Conservation (phyloP, 441 rosid genomes). For the Pelargonium myrrhifolium region DNA sequence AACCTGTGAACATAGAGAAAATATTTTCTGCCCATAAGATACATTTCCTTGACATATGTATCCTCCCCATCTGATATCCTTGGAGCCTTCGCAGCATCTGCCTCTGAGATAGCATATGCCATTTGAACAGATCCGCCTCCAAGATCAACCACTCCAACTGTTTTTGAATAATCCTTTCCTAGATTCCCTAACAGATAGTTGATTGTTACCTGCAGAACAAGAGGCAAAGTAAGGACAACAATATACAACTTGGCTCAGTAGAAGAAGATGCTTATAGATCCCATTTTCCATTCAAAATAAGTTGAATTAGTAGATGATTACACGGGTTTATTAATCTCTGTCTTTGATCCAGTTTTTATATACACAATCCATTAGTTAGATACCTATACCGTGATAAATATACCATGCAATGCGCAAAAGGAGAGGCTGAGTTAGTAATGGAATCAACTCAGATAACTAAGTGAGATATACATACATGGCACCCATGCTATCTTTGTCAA, state of each 20-base stretch:
- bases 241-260: not conserved
- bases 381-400: no score
- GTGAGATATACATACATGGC: no score
- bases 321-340: not conserved
- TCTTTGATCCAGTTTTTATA: not conserved
- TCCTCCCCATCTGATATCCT: constrained; percentile 60
- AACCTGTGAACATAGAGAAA: constrained; percentile 96
- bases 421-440: no score
- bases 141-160: constrained; percentile 98
- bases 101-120: constrained; percentile 91
- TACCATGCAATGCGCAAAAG: no score
- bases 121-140: constrained; percentile 99
- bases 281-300: not conserved
- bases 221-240: constrained; percentile 7
- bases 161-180: constrained; percentile 60
- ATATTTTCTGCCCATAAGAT: constrained; percentile 66
- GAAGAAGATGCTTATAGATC: not conserved
- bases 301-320: not conserved
- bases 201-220: constrained; percentile 68
- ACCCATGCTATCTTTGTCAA: no score
- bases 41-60: constrained; percentile 73
- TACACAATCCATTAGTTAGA: no score
- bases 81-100: constrained; percentile 75
- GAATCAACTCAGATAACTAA: no score
- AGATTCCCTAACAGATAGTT: constrained; percentile 72